Evolutionary conservation across 31 red algal species (phyloP).

Genomic region (Endocladia muricata): DNA sequence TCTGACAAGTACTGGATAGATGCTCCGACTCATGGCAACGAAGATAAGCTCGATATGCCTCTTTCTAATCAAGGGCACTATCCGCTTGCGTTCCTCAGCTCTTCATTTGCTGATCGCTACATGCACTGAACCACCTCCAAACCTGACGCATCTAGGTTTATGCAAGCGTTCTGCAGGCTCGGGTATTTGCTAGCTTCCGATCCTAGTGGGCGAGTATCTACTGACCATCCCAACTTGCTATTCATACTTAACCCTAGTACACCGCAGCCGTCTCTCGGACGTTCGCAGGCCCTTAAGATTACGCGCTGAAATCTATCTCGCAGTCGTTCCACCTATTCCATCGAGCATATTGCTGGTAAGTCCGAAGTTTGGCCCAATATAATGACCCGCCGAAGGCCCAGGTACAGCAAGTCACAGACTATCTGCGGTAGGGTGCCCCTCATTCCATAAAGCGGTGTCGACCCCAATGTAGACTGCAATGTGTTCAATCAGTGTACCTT

Average conservation of each 20-base stretch:
- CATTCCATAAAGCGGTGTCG: too few relatives aligned
- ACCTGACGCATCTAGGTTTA: background rate
- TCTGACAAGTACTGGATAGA: conserved; percentile 10
- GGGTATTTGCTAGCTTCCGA: background rate
- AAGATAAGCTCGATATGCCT: background rate
- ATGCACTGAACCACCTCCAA: conserved; percentile 11
- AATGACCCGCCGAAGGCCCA: too few relatives aligned
- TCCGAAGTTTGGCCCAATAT: too few relatives aligned
- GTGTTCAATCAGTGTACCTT: too few relatives aligned
- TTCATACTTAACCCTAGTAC: conserved; percentile 5
- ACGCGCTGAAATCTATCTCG: background rate
- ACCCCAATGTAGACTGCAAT: too few relatives aligned
- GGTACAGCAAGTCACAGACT: too few relatives aligned
- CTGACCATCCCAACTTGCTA: conserved; percentile 11
- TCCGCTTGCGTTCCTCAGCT: conserved; percentile 13
- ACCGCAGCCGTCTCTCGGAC: background rate
- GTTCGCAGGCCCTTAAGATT: background rate
- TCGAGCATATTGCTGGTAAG: too few relatives aligned
- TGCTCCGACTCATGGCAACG: background rate
- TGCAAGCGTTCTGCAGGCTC: conserved; percentile 5
- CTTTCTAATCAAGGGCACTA: background rate
- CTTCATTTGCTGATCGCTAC: conserved; percentile 5
- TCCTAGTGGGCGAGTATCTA: background rate
- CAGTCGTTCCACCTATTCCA: too few relatives aligned
- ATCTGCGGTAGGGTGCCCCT: too few relatives aligned